Base-by-base conservation (phyloP, 2,329 filamentous ascomycete species). In the Aspergillus brunneoviolaceus region DNA sequence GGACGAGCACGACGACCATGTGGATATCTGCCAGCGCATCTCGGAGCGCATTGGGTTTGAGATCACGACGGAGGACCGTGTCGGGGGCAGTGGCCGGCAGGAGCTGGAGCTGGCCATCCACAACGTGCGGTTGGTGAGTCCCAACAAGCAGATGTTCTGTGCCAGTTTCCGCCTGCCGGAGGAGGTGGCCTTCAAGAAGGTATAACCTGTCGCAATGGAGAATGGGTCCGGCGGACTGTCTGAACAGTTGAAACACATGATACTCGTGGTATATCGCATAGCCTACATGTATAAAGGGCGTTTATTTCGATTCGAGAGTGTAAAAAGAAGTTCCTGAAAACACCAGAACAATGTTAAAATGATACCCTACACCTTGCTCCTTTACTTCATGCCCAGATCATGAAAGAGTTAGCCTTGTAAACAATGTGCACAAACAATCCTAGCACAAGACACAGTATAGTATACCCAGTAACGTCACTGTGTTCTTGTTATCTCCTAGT, bases 141-240 rank as follows among this genome's bases (percentile, higher is more conserved):
- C 95, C 5, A 89, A 91, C 71, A 99, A 99, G 82, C 86, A 89
- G 72, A 97, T 97, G 93, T 98, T 94, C 76, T 98, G 95, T 75
- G 94, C 92, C 31, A 96, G 87, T 67, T 98, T 99, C 77, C 86
- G 92, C 63, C 73, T 99, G 61, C 95, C 95, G 2, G 77, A 81
- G 35, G 87, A 91, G 68, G 91, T 97, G 5, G 95, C 93, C 14
- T 97, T 96, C 79, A 70, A 67, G 27, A 69, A 72, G 53, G 60
- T 63, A 25, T 71, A 48, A 23, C 23, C 23, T 23, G 23, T 42
- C 7, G 9, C 25, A 12, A 12, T 60, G 14, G 49, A 39, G 23
- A 19, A 2, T 21, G n/a, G 16, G 23, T 49, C 33, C 11, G 25
- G 33, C 7, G 21, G 45, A 55, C 21, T 31, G 31, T 53, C 39